These are phyloP conservation scores for Boletus reticulatus DNA, from an alignment of 768 basidiomycete genomes.

Conservation along the genomic window DNA sequence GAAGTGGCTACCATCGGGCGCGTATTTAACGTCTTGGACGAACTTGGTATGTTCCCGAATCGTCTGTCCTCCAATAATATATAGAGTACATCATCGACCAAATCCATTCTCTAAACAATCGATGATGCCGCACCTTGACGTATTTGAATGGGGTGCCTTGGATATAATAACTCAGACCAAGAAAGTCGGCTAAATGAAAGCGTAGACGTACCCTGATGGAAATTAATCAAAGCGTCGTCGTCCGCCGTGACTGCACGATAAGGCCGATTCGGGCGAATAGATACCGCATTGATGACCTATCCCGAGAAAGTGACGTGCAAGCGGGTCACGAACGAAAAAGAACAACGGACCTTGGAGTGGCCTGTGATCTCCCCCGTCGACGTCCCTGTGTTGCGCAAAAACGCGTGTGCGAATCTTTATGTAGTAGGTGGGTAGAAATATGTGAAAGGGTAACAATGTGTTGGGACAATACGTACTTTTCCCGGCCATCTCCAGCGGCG, in stretches of 20 bases:
- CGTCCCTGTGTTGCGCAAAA: slow-evolving; percentile 80
- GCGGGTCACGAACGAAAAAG: neutral
- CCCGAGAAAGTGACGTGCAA: neutral
- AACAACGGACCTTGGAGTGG: slow-evolving; percentile 69
- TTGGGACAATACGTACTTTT: slow-evolving; percentile 51
- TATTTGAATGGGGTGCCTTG: slow-evolving; percentile 86
- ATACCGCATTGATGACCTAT: slow-evolving; percentile 83
- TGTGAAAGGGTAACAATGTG: neutral
- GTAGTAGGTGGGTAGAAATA: neutral
- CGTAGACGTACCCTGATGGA: slow-evolving; percentile 64
- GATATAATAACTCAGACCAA: neutral
- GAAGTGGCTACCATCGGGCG: slow-evolving; percentile 79
- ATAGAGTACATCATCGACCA: neutral
- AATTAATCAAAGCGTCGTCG: slow-evolving; percentile 79
- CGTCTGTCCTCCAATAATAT: slow-evolving; percentile 41
- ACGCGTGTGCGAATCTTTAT: slow-evolving; percentile 74
- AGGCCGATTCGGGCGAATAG: slow-evolving; percentile 85
- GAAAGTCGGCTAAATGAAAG: neutral
- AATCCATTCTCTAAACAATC: neutral
- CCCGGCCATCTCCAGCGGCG: slow-evolving; percentile 88
- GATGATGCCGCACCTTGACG: slow-evolving; percentile 54
- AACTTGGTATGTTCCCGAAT: slow-evolving; percentile 90
- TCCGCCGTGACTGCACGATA: slow-evolving; percentile 88
- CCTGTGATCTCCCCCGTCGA: slow-evolving; percentile 88
- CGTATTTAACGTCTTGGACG: slow-evolving; percentile 85